Evolutionary conservation across 257 asterid genomes (phyloP), one percentile per base, ranked within the genome.

Genomic region (Solanum infundibuliforme): DNA sequence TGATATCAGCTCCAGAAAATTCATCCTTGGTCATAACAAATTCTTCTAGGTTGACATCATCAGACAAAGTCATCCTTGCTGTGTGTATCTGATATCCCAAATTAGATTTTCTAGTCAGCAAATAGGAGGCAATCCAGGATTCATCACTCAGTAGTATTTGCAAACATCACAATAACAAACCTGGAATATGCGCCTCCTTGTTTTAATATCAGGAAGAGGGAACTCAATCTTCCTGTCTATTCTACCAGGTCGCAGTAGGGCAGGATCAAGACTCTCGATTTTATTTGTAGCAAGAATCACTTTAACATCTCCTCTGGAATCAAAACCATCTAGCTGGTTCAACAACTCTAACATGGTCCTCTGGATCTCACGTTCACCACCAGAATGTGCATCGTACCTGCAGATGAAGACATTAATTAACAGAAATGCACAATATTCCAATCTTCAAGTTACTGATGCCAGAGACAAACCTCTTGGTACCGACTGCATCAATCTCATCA

Each of bases 331-430:
- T 18, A 96, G 90, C 91, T 96, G 99, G 88, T 96, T 96, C 90
- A 96, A 93, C 88, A 96, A 88, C 85, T 96, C 98, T 91, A 96
- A 91, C 98, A 96, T 96, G 60, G 99, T 96, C 91, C 99, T 94
- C 95, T 96, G 98, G 86, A 96, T 96, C 89, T 96, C 99, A 88
- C 99, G 98, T 88, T 96, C 99, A 88, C 99, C 99, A 39, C 99
- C 99, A 4, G 98, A 96, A 91, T 96, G 98, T 12, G 99, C 98
- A 60, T 96, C 99, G 35, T 96, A 95, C 93, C 98, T 96, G 89
- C 12, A 79, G 66, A 86, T 8, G 83, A 87, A 38, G 84, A 20
- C 76, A 84, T 86, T 65, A 91, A 84, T 86, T 55, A 91, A 83
- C 71, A 88, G 39, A 25, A 12, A 31, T 74, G 23, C 13, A 74